Percentiles rank a stretch among this genome's conserved stretches.
phyloP scores from a whole-genome alignment of 1,284 basidiomycete species.

The Ustilago hordei region DNA sequence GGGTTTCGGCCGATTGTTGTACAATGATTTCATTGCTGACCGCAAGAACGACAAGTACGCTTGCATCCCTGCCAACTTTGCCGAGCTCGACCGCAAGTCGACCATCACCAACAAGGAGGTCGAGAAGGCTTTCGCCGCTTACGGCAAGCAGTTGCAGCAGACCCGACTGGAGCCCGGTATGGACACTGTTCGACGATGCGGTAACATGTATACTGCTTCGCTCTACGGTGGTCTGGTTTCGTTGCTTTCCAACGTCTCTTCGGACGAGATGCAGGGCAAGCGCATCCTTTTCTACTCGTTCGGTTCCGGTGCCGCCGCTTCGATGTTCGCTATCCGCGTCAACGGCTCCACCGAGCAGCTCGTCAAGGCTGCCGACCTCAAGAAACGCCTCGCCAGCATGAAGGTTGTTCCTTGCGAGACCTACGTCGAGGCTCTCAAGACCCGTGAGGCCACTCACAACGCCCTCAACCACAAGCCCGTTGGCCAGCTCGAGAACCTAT shows the following conservation, averaged over 20 bases:
- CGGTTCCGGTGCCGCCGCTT: constrained; percentile 89
- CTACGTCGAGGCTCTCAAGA: constrained; percentile 80
- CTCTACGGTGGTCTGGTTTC: constrained; percentile 91
- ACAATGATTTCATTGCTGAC: constrained; percentile 89
- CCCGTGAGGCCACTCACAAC: constrained; percentile 91
- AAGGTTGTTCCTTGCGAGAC: constrained; percentile 90
- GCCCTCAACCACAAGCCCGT: constrained; percentile 85
- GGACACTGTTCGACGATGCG: constrained; percentile 71
- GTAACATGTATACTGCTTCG: constrained; percentile 99
- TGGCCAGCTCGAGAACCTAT: constrained; percentile 90
- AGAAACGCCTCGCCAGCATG: constrained; percentile 83
- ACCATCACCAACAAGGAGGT: constrained; percentile 87
- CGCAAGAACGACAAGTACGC: constrained; percentile 79
- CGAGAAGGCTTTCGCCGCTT: constrained; percentile 77
- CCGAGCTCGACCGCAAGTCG: constrained; percentile 74
- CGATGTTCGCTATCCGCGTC: constrained; percentile 87
- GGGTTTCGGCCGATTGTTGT: constrained; percentile 90
- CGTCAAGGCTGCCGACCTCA: constrained; percentile 81
- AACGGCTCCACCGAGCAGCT: constrained; percentile 87
- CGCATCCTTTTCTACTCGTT: constrained; percentile 89
- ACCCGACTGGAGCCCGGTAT: constrained; percentile 65
- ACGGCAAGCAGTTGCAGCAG: constrained; percentile 55
- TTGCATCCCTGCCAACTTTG: constrained; percentile 78
- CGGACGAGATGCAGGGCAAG: constrained; percentile 66
- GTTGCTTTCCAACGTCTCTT: constrained; percentile 59